Conservation (phyloP, 192 early-diverging fungal species). For the Globomyces pollinis-pini region DNA sequence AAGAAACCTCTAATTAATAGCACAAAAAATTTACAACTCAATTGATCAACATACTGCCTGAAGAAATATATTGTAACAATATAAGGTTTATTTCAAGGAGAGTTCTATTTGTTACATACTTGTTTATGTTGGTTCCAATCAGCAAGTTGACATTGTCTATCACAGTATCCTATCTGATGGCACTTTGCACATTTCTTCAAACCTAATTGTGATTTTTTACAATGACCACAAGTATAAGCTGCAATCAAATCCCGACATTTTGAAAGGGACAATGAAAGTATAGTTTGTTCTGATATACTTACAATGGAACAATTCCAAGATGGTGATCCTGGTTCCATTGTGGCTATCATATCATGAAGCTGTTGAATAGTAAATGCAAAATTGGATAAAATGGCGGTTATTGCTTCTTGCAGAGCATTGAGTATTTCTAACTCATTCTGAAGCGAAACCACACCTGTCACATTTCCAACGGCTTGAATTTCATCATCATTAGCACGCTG, state of each 20-base stretch:
- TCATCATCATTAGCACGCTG: slow-evolving; percentile 17
- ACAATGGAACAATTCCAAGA: slow-evolving; percentile 26
- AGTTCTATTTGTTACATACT: not conserved
- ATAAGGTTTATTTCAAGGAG: too few relatives aligned
- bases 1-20: too few relatives aligned
- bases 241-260: not conserved
- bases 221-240: not conserved
- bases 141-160: slow-evolving; percentile 16
- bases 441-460: not conserved
- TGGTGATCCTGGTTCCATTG: slow-evolving; percentile 5
- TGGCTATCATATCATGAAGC: not conserved
- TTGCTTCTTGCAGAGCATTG: slow-evolving; percentile 24
- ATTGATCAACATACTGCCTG: too few relatives aligned
- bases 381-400: slow-evolving; percentile 13
- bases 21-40: too few relatives aligned
- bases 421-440: slow-evolving; percentile 31
- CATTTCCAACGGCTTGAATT: slow-evolving; percentile 5
- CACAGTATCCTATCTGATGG: slow-evolving; percentile 24
- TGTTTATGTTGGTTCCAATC: slow-evolving; percentile 15
- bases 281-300: slow-evolving; percentile 25
- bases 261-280: slow-evolving; percentile 13
- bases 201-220: not conserved
- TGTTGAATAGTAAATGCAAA: slow-evolving; percentile 8
- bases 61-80: too few relatives aligned
- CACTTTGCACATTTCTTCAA: slow-evolving; percentile 23